A percentile compares a stretch with the other conserved stretches of the same genome.
Conservation (phyloP, 1,139 yeast species). For the Nakaseomyces kungkrabaensis region DNA sequence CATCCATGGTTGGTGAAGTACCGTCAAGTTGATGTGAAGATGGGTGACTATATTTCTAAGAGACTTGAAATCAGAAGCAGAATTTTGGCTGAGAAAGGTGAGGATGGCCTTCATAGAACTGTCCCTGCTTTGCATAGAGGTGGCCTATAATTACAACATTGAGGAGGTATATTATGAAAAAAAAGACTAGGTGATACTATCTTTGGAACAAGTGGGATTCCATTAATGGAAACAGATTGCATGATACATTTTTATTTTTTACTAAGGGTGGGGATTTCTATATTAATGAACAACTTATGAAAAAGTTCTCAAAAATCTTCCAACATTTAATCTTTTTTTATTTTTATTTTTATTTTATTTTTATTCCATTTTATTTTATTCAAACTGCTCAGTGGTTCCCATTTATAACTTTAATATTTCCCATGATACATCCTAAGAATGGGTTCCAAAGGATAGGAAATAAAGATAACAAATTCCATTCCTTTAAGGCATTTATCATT, state of each 20-base stretch:
- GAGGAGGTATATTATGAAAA: not conserved
- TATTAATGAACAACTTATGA: not conserved
- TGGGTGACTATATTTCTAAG: conserved; percentile 31
- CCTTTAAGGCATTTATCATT: too few species aligned
- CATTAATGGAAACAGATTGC: not conserved
- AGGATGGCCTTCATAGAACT: conserved; percentile 18
- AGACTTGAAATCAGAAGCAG: conserved; percentile 26
- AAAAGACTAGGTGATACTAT: not conserved
- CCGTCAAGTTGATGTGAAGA: conserved; percentile 33
- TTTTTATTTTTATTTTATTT: not conserved
- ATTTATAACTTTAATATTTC: not conserved
- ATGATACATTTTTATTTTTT: not conserved
- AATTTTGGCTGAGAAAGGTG: conserved; percentile 22
- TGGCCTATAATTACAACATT: conserved; percentile 14
- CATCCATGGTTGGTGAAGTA: conserved; percentile 74
- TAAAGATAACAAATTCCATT: too few species aligned
- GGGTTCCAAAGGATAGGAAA: too few species aligned
- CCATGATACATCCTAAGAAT: not conserved
- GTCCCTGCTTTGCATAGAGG: conserved; percentile 32
- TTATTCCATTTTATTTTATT: not conserved
- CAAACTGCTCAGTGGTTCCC: not conserved
- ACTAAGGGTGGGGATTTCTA: not conserved
- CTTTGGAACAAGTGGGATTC: too few species aligned
- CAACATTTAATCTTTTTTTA: not conserved
- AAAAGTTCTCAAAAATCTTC: not conserved